Evolutionary conservation across 225 moss, liverwort and hornwort species (phyloP), one percentile per base, ranked within the genome.

Genomic region (Pleurozium schreberi): DNA sequence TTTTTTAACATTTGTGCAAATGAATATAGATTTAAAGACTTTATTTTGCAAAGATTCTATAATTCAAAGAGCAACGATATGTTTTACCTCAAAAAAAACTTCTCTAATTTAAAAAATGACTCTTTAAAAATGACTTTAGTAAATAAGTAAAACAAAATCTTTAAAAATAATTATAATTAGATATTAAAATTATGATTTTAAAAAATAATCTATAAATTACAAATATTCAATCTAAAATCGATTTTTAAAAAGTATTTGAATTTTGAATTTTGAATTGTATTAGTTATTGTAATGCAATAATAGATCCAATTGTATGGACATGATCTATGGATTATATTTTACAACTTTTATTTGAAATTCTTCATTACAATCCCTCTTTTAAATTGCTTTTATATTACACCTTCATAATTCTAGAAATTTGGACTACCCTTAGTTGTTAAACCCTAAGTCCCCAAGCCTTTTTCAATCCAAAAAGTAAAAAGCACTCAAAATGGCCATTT

Each of bases 51-150:
- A 47, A 47, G 31, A 28, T 18, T 49, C 11, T 19, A 19, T 47
- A 49, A 49, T 1, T 75, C 19, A 33, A 75, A 47, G 12, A 9
- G 1, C 12, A 49, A 0, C 0, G 6, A 0, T 18, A 31, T 49
- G 4, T 6, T 31, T 49, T 4, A 49, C 19, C 1, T 47, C 18
- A 18, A 31, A 28, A 47, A 74, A 0, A 73, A 18, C 16, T 45
- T 45, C 45, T 45, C 1, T 2, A 45, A 30, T 47, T 18, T 0
- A 11, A 47, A 16, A 74, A 73, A 6, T 3, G 16, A 27, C 0
- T 2, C 5, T 30, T 74, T 18, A 28, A 30, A 18, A 74, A 11
- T 18, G 7, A 11, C 7, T 18, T 20, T 12, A 12, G 30, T 33
- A 75, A 49, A 12, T 12, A 50, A 49, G 1, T 3, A 74, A 49